phyloP scores from a whole-genome alignment of 2,329 filamentous ascomycete genomes.

The Geosmithia morbida region DNA sequence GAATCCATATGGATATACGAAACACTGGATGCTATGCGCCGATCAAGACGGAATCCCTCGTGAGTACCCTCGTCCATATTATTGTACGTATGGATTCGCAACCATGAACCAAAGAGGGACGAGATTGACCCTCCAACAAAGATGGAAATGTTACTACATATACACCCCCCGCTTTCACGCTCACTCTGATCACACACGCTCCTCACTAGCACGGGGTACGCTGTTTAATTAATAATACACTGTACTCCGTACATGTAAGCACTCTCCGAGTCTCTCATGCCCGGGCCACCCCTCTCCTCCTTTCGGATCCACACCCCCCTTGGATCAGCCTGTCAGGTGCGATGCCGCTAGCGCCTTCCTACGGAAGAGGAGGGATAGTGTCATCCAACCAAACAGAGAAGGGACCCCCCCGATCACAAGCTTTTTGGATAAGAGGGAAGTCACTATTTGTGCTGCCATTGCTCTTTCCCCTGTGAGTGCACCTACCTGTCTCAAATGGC shows the following conservation, averaged over 20 bases:
- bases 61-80: background rate
- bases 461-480: background rate
- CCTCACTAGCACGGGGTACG: no score
- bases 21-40: background rate
- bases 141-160: background rate
- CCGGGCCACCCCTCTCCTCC: background rate
- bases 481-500: background rate
- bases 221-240: no score
- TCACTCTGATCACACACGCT: no score
- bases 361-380: no score
- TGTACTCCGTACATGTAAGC: no score
- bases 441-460: background rate
- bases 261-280: no score
- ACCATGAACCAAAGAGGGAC: background rate
- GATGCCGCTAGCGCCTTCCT: background rate
- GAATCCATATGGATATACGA: background rate
- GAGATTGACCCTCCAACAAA: background rate
- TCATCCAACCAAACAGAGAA: background rate
- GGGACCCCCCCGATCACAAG: background rate
- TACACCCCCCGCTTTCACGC: background rate
- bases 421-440: background rate
- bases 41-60: background rate
- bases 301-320: background rate
- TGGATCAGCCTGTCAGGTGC: background rate
- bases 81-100: background rate